These are phyloP conservation scores for Leccinum uliginosum DNA, from an alignment of 768 basidiomycete species.

Conservation along the genomic window DNA sequence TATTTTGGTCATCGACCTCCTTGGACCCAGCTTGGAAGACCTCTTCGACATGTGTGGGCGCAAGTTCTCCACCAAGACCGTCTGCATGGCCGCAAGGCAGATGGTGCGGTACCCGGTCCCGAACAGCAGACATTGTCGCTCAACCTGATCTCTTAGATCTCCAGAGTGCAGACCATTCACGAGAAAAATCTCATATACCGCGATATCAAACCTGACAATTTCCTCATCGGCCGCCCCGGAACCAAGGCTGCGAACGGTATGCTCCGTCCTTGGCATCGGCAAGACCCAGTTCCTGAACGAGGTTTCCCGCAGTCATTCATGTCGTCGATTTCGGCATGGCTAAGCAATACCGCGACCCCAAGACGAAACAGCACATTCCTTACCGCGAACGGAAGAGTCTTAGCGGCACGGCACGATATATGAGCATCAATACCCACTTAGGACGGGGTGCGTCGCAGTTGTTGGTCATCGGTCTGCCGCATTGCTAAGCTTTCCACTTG, in stretches of 20 bases:
- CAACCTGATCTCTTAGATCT: conserved; percentile 50
- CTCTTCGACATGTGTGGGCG: conserved; percentile 99
- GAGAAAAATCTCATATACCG: conserved; percentile 99
- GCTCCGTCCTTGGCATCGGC: conserved; percentile 2
- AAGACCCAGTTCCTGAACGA: neutral
- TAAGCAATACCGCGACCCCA: conserved; percentile 98
- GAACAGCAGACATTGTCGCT: conserved; percentile 1
- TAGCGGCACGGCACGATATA: conserved; percentile 96
- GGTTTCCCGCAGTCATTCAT: conserved; percentile 60
- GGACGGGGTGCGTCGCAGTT: conserved; percentile 68
- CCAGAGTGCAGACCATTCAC: conserved; percentile 96
- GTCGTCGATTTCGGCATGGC: conserved; percentile 99
- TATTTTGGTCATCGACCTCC: conserved; percentile 95
- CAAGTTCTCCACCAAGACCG: conserved; percentile 97
- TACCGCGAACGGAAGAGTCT: conserved; percentile 98
- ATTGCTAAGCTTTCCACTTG: conserved; percentile 4
- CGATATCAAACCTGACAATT: conserved; percentile 99
- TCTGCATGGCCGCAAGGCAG: conserved; percentile 98
- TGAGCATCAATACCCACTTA: conserved; percentile 99
- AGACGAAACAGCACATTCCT: conserved; percentile 98
- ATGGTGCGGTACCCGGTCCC: conserved; percentile 55
- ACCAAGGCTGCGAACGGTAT: conserved; percentile 85
- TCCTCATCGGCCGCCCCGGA: conserved; percentile 89
- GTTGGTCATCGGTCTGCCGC: conserved; percentile 1
- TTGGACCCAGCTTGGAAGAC: conserved; percentile 96